These are phyloP conservation scores for Medicago arabica DNA, from an alignment of 306 rosid species.

Conservation along the genomic window DNA sequence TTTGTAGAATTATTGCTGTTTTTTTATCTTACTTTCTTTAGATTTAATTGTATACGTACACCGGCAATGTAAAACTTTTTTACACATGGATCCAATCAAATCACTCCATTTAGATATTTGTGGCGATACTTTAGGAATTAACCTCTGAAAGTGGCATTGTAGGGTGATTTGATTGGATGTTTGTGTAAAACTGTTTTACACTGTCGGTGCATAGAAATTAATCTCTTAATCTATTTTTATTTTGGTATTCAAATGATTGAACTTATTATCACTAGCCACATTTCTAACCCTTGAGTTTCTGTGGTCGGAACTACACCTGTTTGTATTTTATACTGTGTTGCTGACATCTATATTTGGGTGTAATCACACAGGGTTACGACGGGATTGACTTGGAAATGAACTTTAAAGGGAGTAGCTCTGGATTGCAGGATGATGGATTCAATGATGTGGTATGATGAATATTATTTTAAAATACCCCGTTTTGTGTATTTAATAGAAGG, in stretches of 20 bases:
- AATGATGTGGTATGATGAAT: constrained; percentile 58
- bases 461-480: constrained; percentile 26
- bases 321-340: background rate
- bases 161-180: no score
- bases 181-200: no score
- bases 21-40: background rate
- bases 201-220: no score
- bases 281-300: background rate
- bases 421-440: constrained; percentile 61
- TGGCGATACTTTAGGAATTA: no score
- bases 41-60: no score
- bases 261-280: background rate
- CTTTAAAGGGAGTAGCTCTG: constrained; percentile 58
- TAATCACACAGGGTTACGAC: constrained; percentile 64
- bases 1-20: background rate
- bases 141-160: no score
- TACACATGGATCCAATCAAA: no score
- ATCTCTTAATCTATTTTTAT: background rate
- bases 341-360: constrained; percentile 39
- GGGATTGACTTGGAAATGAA: constrained; percentile 84
- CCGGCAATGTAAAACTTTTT: no score
- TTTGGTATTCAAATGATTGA: constrained; percentile 19
- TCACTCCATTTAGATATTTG: no score
- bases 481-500: background rate
- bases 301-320: constrained; percentile 11